Conservation (phyloP, 805 yeast genomes). For the Kazachstania psychrophila region DNA sequence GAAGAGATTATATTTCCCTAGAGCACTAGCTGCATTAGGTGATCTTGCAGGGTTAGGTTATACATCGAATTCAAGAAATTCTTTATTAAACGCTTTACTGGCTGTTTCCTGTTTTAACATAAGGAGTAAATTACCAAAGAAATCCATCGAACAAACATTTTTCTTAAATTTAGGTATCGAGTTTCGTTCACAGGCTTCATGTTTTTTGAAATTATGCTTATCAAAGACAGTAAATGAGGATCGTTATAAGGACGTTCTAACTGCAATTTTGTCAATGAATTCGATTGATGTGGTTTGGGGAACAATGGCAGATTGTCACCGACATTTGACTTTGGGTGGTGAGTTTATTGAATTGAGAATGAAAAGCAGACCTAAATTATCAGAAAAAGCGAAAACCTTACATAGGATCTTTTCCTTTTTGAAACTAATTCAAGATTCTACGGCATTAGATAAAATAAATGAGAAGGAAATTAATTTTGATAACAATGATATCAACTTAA, state of each 20-base stretch:
- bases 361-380: constrained; percentile 52
- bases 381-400: constrained; percentile 65
- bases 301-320: constrained; percentile 74
- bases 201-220: constrained; percentile 52
- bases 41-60: constrained; percentile 66
- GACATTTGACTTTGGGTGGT: constrained; percentile 69
- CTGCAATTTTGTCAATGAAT: constrained; percentile 78
- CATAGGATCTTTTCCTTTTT: constrained; percentile 72
- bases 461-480: constrained; percentile 10
- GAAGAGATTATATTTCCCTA: constrained; percentile 77
- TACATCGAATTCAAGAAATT: constrained; percentile 68
- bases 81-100: constrained; percentile 64
- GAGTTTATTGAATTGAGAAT: constrained; percentile 61
- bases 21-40: constrained; percentile 75
- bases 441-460: constrained; percentile 31
- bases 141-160: constrained; percentile 58
- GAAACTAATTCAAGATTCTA: constrained; percentile 69
- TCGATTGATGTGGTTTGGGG: constrained; percentile 88
- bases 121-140: constrained; percentile 60
- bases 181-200: constrained; percentile 64
- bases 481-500: constrained; percentile 1
- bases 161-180: constrained; percentile 66
- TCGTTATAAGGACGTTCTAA: constrained; percentile 74
- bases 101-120: constrained; percentile 78
- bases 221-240: constrained; percentile 44